These are phyloP conservation scores for Backusella westeae DNA, from an alignment of 192 early-diverging fungal genomes.

Conservation along the genomic window DNA sequence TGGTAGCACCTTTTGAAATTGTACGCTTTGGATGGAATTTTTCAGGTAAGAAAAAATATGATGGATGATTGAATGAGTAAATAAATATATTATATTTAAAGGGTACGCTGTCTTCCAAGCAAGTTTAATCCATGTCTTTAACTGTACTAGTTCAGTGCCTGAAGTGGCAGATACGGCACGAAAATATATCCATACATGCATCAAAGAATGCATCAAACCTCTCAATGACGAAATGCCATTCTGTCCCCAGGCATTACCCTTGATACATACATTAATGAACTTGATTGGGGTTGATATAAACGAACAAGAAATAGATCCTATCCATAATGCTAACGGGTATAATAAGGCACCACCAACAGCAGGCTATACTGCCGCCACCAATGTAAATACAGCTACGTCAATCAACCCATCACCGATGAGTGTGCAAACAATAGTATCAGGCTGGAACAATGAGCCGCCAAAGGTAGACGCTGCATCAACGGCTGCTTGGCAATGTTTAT, in stretches of 20 bases:
- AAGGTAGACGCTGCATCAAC: neutral
- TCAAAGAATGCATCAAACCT: slow-evolving; percentile 23
- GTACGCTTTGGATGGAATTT: slow-evolving; percentile 22
- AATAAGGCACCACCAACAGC: too few relatives aligned
- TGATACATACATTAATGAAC: neutral
- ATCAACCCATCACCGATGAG: slow-evolving; percentile 5
- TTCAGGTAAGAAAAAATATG: neutral
- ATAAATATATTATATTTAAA: neutral
- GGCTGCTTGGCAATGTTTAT: slow-evolving; percentile 16
- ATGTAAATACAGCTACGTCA: neutral
- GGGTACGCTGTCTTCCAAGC: slow-evolving; percentile 25
- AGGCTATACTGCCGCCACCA: too few relatives aligned
- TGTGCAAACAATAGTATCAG: slow-evolving; percentile 10
- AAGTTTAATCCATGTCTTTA: slow-evolving; percentile 17
- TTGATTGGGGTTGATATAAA: neutral
- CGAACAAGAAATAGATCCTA: neutral
- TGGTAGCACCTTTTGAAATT: neutral
- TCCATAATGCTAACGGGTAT: neutral
- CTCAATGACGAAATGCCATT: slow-evolving; percentile 7
- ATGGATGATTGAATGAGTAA: neutral
- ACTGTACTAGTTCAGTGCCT: slow-evolving; percentile 10
- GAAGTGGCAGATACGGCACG: slow-evolving; percentile 10
- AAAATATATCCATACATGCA: slow-evolving; percentile 12
- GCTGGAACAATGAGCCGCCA: neutral
- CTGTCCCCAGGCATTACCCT: neutral